These are phyloP conservation scores for Daedaleopsis nitida DNA, from an alignment of 768 basidiomycete genomes.

Conservation along the genomic window DNA sequence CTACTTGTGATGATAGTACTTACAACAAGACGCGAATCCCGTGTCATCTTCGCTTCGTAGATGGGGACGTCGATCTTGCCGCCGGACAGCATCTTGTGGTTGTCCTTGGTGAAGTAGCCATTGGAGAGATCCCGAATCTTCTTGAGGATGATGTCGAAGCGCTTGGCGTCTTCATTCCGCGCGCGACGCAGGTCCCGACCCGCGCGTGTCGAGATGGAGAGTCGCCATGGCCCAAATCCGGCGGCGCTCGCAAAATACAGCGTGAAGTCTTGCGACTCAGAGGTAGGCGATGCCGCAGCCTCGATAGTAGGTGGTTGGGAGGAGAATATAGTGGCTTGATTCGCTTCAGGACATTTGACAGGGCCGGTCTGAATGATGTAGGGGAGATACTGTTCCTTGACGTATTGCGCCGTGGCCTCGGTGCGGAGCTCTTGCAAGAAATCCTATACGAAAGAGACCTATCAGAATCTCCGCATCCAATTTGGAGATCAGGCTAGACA, in stretches of 20 bases:
- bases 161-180: slow-evolving; percentile 45
- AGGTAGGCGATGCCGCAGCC: slow-evolving; percentile 42
- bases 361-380: no score
- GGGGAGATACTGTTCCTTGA: not conserved
- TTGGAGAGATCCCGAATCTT: slow-evolving; percentile 72
- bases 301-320: slow-evolving; percentile 6
- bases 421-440: not conserved
- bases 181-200: slow-evolving; percentile 50
- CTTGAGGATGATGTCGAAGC: slow-evolving; percentile 58
- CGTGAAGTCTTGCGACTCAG: slow-evolving; percentile 62
- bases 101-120: slow-evolving; percentile 66
- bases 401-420: not conserved
- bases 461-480: not conserved
- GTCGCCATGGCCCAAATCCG: slow-evolving; percentile 66
- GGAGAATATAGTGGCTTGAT: no score
- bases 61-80: slow-evolving; percentile 51
- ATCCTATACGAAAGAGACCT: no score
- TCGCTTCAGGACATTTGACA: no score
- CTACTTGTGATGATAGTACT: not conserved
- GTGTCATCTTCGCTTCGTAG: slow-evolving; percentile 65
- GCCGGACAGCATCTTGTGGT: slow-evolving; percentile 59
- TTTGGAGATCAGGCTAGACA: no score
- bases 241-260: slow-evolving; percentile 59
- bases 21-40: slow-evolving; percentile 27
- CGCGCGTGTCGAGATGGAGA: slow-evolving; percentile 54